Evolutionary conservation across 371 early-diverging fungal species (phyloP).

Genomic region (Rhizopus arrhizus): DNA sequence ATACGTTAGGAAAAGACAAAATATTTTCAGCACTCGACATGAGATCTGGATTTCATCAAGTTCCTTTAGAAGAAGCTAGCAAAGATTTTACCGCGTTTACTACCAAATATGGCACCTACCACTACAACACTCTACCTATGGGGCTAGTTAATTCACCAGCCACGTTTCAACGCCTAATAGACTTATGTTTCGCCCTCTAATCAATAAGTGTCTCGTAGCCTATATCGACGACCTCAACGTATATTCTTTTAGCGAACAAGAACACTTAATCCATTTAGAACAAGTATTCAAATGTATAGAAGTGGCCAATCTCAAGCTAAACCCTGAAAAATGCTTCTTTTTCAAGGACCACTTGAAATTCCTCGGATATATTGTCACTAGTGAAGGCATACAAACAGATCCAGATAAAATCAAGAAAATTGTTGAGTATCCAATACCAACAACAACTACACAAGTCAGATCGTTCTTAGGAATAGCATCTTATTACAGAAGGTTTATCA

Average conservation of each 20-base stretch:
- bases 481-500: slow-evolving; percentile 39
- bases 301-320: too few relatives aligned
- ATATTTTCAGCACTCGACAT: slow-evolving; percentile 27
- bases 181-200: slow-evolving; percentile 1
- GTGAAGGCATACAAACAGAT: slow-evolving; percentile 26
- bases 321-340: too few relatives aligned
- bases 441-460: slow-evolving; percentile 48
- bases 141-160: slow-evolving; percentile 6
- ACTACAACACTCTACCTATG: not conserved
- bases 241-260: too few relatives aligned
- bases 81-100: slow-evolving; percentile 10
- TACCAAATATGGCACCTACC: slow-evolving; percentile 10
- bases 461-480: slow-evolving; percentile 33
- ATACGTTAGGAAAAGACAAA: slow-evolving; percentile 23
- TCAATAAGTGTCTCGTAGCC: too few relatives aligned
- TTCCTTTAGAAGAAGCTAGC: not conserved
- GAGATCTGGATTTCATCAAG: slow-evolving; percentile 11
- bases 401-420: slow-evolving; percentile 33
- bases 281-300: too few relatives aligned
- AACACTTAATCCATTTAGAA: too few relatives aligned
- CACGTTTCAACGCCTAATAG: slow-evolving; percentile 5
- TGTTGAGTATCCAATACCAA: slow-evolving; percentile 31
- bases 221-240: too few relatives aligned
- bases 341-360: too few relatives aligned
- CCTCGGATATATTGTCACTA: slow-evolving; percentile 40